A percentile compares a stretch with the other conserved stretches of the same genome.
phyloP scores from a whole-genome alignment of 1,284 basidiomycete genomes.

The Peniophora sp. region DNA sequence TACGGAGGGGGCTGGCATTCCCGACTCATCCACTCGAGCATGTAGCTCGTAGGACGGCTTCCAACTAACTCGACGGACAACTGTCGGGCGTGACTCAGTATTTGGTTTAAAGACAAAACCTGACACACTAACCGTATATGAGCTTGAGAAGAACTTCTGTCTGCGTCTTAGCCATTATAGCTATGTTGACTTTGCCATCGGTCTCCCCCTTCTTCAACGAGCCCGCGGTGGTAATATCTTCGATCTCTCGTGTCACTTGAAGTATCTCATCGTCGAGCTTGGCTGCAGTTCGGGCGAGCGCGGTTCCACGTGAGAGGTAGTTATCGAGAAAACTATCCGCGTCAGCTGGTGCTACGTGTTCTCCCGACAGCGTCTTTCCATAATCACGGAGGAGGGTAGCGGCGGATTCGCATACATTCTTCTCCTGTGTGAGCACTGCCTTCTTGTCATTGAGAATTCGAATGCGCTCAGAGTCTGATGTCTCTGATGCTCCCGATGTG shows the following conservation, averaged over 20 bases:
- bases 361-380: constrained; percentile 32
- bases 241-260: constrained; percentile 31
- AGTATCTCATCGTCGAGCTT: constrained; percentile 33
- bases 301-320: constrained; percentile 15
- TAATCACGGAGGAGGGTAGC: constrained; percentile 33
- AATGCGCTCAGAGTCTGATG: constrained; percentile 23
- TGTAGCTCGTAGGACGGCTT: neutral
- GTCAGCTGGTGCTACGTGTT: constrained; percentile 25
- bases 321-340: constrained; percentile 29
- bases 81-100: neutral
- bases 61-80: neutral
- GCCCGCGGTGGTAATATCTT: constrained; percentile 22
- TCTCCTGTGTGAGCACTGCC: constrained; percentile 26
- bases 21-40: neutral
- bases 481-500: constrained; percentile 11
- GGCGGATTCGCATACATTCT: constrained; percentile 29
- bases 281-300: constrained; percentile 26
- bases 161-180: constrained; percentile 28
- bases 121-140: constrained; percentile 32
- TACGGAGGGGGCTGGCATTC: neutral
- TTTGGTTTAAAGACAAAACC: neutral
- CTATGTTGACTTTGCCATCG: constrained; percentile 27
- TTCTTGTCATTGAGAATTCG: constrained; percentile 27
- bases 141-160: constrained; percentile 35
- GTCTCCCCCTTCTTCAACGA: constrained; percentile 27